Evolutionary conservation across 2,329 filamentous ascomycete genomes (phyloP).

Genomic region (Teratosphaeria epicoccoides): DNA sequence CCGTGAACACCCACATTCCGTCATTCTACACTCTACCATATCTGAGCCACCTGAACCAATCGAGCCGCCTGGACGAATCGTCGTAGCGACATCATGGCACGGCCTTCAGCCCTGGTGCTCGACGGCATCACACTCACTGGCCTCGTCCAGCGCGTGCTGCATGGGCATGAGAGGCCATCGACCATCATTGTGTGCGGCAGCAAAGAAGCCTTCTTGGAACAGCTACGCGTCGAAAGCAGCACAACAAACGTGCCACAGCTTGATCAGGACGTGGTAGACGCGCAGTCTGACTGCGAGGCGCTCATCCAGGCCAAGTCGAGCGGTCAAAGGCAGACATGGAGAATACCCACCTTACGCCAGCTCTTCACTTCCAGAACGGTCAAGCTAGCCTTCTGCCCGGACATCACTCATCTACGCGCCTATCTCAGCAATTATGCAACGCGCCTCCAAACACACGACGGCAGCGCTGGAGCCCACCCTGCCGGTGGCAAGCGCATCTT

Average conservation of each 20-base stretch:
- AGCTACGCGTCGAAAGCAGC: conserved; percentile 32
- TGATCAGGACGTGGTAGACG: not conserved
- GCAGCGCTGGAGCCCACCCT: not conserved
- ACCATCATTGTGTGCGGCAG: conserved; percentile 62
- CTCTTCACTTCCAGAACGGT: conserved; percentile 59
- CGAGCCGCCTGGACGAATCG: not conserved
- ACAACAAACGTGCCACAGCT: not conserved
- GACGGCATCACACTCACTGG: conserved; percentile 30
- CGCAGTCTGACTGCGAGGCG: not conserved
- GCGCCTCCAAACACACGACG: conserved; percentile 1
- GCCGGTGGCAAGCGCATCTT: conserved; percentile 28
- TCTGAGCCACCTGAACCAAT: not conserved
- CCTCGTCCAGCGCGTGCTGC: conserved; percentile 55
- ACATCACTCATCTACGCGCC: conserved; percentile 65
- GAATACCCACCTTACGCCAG: conserved; percentile 52
- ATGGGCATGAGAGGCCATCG: conserved; percentile 45
- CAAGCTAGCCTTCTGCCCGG: conserved; percentile 61
- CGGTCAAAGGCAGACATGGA: not conserved
- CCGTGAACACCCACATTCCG: not conserved
- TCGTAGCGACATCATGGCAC: conserved; percentile 4
- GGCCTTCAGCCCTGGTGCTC: conserved; percentile 27
- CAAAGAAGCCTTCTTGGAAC: conserved; percentile 52
- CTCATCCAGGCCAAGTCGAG: not conserved
- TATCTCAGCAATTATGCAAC: conserved; percentile 41
- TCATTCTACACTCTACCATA: not conserved